Conservation (phyloP, 768 basidiomycete species). For the Leccinum disarticulatum region DNA sequence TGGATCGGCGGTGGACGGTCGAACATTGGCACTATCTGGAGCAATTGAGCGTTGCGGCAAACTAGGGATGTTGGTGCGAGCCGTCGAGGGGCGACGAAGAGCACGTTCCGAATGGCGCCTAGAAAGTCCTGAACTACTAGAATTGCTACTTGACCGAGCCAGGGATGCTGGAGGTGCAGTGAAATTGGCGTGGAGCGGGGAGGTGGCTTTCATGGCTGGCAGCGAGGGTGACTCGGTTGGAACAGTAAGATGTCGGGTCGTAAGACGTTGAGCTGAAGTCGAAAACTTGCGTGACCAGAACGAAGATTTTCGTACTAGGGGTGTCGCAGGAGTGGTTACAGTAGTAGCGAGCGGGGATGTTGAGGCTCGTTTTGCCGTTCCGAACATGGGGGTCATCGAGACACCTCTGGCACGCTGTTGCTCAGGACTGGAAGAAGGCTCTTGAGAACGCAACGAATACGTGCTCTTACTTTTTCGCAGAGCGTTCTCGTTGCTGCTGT, state of each 20-base stretch:
- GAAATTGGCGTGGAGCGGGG: conserved; percentile 42
- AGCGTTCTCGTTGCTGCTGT: conserved; percentile 13
- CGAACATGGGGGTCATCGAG: conserved; percentile 51
- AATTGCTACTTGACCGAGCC: conserved; percentile 21
- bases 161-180: conserved; percentile 14
- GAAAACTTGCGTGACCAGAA: conserved; percentile 61
- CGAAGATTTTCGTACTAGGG: conserved; percentile 57
- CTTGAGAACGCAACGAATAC: conserved; percentile 27
- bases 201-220: conserved; percentile 41
- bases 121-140: conserved; percentile 35
- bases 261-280: conserved; percentile 31
- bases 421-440: conserved; percentile 12
- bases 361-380: conserved; percentile 45
- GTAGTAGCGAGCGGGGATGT: conserved; percentile 31
- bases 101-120: conserved; percentile 44
- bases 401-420: conserved; percentile 49
- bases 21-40: conserved; percentile 10
- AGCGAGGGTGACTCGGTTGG: conserved; percentile 36
- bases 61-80: conserved; percentile 12
- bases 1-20: conserved; percentile 20
- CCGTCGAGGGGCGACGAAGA: conserved; percentile 10
- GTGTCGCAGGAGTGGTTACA: conserved; percentile 32
- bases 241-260: conserved; percentile 26
- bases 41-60: conserved; percentile 10
- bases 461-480: conserved; percentile 57